These are phyloP conservation scores for Aspergillus baeticus DNA, from an alignment of 495 filamentous ascomycete genomes.

Conservation along the genomic window DNA sequence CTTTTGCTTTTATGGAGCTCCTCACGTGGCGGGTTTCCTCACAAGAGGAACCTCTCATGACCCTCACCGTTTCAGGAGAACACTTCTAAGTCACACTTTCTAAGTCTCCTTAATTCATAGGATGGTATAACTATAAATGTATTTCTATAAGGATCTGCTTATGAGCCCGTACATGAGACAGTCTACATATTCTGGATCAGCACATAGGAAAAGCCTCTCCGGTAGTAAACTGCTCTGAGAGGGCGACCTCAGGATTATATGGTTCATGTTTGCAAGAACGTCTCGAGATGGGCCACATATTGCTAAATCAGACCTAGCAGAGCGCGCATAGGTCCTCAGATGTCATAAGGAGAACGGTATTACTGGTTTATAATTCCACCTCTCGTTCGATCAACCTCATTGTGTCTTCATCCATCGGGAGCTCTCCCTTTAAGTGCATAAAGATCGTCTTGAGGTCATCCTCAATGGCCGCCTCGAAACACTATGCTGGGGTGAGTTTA, in stretches of 20 bases:
- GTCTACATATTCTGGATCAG: conserved; percentile 11
- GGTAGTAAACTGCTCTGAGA: conserved; percentile 10
- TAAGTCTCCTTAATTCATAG: conserved; percentile 10
- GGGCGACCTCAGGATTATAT: not conserved
- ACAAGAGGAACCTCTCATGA: conserved; percentile 22
- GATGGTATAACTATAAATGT: conserved; percentile 3
- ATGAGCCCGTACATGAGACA: conserved; percentile 2
- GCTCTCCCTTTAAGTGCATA: not conserved
- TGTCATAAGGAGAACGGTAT: conserved; percentile 7
- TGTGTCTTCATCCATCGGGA: not conserved
- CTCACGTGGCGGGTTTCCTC: conserved; percentile 11
- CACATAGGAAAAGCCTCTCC: conserved; percentile 7
- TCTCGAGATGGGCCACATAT: conserved; percentile 9
- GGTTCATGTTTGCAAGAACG: conserved; percentile 4
- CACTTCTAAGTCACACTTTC: conserved; percentile 16
- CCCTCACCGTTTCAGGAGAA: not conserved
- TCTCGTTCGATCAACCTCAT: not conserved
- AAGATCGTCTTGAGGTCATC: not conserved
- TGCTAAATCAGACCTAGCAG: conserved; percentile 9
- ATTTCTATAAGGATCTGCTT: conserved; percentile 4
- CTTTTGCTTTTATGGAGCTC: too few relatives aligned
- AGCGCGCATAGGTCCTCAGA: conserved; percentile 5
- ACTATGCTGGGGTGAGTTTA: not conserved
- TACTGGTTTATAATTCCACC: not conserved
- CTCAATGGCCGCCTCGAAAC: not conserved